Conservation (phyloP, 1,139 yeast genomes). For the Protomyces inundatus region DNA sequence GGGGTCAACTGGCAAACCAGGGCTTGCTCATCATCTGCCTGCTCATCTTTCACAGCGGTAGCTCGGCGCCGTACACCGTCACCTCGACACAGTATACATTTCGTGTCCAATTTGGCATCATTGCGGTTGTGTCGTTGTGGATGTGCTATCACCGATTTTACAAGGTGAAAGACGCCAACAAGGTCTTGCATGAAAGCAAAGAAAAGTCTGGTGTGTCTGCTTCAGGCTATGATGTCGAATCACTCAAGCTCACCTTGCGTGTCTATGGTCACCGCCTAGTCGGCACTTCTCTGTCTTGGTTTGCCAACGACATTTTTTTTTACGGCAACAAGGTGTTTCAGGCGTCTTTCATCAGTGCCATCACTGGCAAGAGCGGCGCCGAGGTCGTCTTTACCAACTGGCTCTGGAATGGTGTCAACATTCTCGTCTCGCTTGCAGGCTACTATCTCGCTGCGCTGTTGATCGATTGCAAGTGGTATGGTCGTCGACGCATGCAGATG, state of each 20-base stretch:
- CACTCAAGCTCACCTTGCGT: slow-evolving; percentile 35
- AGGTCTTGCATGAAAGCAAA: slow-evolving; percentile 36
- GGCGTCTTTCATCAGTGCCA: slow-evolving; percentile 64
- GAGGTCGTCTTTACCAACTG: slow-evolving; percentile 78
- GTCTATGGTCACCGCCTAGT: slow-evolving; percentile 51
- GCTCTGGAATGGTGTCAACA: slow-evolving; percentile 57
- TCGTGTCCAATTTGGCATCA: slow-evolving; percentile 41
- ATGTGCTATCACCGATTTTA: slow-evolving; percentile 41
- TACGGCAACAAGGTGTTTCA: slow-evolving; percentile 71
- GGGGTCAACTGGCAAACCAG: slow-evolving; percentile 46
- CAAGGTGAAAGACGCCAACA: slow-evolving; percentile 40
- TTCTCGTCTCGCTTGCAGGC: slow-evolving; percentile 66
- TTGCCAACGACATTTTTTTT: slow-evolving; percentile 31
- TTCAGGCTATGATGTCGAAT: slow-evolving; percentile 38
- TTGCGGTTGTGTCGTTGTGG: slow-evolving; percentile 43
- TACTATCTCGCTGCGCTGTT: slow-evolving; percentile 59
- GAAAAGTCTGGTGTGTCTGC: slow-evolving; percentile 38
- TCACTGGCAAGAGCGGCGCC: slow-evolving; percentile 53
- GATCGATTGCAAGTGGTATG: slow-evolving; percentile 49
- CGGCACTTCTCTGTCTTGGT: slow-evolving; percentile 47
- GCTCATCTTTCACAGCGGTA: slow-evolving; percentile 48
- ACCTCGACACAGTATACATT: slow-evolving; percentile 41
- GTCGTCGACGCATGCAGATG: slow-evolving; percentile 59
- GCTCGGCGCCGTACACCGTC: slow-evolving; percentile 56
- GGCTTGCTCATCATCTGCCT: slow-evolving; percentile 39